Evolutionary conservation across 2,329 filamentous ascomycete genomes (phyloP).

Genomic region (Sarocladium oryzae): DNA sequence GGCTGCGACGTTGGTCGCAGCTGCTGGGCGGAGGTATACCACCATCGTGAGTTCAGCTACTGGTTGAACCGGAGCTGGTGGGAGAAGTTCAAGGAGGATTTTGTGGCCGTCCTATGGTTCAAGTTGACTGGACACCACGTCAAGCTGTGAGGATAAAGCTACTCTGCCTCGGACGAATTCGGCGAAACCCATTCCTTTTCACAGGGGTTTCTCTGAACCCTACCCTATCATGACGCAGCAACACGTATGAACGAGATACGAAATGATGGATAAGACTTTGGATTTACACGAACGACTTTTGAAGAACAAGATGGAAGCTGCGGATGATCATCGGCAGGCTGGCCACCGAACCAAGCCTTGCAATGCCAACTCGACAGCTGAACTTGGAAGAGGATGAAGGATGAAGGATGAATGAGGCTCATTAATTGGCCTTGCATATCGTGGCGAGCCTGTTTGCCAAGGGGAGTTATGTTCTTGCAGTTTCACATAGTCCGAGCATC

Average conservation of each 20-base stretch:
- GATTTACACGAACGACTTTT: neutral
- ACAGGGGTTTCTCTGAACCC: too few relatives aligned
- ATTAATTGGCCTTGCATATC: too few relatives aligned
- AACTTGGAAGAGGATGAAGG: too few relatives aligned
- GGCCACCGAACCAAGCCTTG: too few relatives aligned
- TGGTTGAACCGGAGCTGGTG: slow-evolving; percentile 77
- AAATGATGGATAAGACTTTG: slow-evolving; percentile 1
- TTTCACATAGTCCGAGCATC: neutral
- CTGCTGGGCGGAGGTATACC: slow-evolving; percentile 97
- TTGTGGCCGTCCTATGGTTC: slow-evolving; percentile 54
- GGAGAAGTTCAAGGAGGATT: slow-evolving; percentile 68
- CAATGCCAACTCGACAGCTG: too few relatives aligned
- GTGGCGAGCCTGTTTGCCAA: neutral
- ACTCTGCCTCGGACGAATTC: neutral
- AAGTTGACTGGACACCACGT: slow-evolving; percentile 57
- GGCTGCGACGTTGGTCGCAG: slow-evolving; percentile 90
- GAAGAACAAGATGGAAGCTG: neutral
- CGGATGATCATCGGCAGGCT: neutral
- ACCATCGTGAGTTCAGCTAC: slow-evolving; percentile 86
- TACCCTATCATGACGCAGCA: too few relatives aligned
- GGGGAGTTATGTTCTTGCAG: neutral
- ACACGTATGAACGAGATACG: neutral
- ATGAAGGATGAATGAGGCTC: too few relatives aligned
- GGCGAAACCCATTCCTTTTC: too few relatives aligned
- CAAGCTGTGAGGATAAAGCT: slow-evolving; percentile 44